Base-by-base conservation (phyloP, 2,329 filamentous ascomycete species). In the Cercospora sesami region DNA sequence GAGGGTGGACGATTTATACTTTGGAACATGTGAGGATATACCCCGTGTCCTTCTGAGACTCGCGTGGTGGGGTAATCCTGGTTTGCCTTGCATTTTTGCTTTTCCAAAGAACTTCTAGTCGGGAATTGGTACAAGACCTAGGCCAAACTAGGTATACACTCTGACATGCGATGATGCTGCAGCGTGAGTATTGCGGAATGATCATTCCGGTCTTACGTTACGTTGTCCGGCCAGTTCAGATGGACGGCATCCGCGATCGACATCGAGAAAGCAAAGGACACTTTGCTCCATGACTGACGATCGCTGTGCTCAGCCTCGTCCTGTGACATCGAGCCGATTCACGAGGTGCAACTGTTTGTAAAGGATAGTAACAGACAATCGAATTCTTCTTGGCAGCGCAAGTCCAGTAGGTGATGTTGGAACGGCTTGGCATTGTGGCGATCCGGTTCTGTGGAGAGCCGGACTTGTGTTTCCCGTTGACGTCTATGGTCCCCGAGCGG, bases 51-150 rank as follows among this genome's bases (percentile, higher is more conserved):
- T 42, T 42, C 10, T 55, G 48, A 55, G 48, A 55, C 48, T 16
- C 10, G 23, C 12, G 48, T 28, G 21, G 23, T 28, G 48, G 48
- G 48, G 21, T 16, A 6, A 55, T 28, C 48, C 48, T 16, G 23
- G 48, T 26, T n/a, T 42, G 21, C 48, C 9, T 30, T 55, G 23
- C 48, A 28, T n/a, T 10, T 55, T n/a, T 42, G 36, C 36, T 42
- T 39, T 42, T 55, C 48, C 48, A 55, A n/a, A 55, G 48, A 55
- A 23, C 48, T 55, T 55, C 48, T 55, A 28, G 48, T 55, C 14
- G 23, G 48, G 16, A 55, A 26, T 28, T 28, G 12, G 12, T 28
- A n/a, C 48, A 2, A 10, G 23, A n/a, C 23, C 48, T 55, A 42
- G 3, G 48, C 48, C 48, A n/a, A 26, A 28, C 14, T 28, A 55